Evolutionary conservation across 225 moss, liverwort and hornwort species (phyloP), one percentile per base, ranked within the genome.

Genomic region (Polytrichum formosum): DNA sequence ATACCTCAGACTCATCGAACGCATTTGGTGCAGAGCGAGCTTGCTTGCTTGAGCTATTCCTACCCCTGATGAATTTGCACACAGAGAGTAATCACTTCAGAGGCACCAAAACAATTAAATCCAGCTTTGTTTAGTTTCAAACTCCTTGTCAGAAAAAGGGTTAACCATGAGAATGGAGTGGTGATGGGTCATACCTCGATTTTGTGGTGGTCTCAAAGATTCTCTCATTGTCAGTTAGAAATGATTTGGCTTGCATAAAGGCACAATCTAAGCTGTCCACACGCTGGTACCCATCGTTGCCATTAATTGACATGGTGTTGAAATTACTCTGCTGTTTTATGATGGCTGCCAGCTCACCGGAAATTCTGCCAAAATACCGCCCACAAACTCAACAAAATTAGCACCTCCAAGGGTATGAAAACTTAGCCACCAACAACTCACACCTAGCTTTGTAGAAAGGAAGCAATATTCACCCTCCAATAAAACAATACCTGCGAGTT

Each of bases 271-370:
- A 73, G 54, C 76, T 76, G 65, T 78, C 86, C 56, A 72, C 76
- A 68, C 83, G 86, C 72, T 80, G 80, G 78, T 72, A 81, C 62
- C 76, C 66, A 69, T 87, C 83, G 73, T 76, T 76, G 80, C 80
- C 73, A 67, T 83, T 69, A 23, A 86, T 61, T 27, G 77, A 73
- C 22, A 86, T 75, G 73, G 70, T 83, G 76, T 78, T 80, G 67
- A 80, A 80, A 5, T 83, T 80, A 64, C 81, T 87, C 19, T 80
- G 78, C 67, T 87, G 86, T 70, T 87, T 80, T 67, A 87, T 66
- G 67, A 83, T 80, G 63, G 83, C 86, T 55, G 86, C 86, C 67
- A 87, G 72, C 67, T 87, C 86, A 28, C 83, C 76, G n/a, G 86
- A 87, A 71, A 80, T 71, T 74, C 86, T 87, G 78, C 76, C 63